Evolutionary conservation across 495 filamentous ascomycete species (phyloP).

Genomic region (Aspergillus steynii): DNA sequence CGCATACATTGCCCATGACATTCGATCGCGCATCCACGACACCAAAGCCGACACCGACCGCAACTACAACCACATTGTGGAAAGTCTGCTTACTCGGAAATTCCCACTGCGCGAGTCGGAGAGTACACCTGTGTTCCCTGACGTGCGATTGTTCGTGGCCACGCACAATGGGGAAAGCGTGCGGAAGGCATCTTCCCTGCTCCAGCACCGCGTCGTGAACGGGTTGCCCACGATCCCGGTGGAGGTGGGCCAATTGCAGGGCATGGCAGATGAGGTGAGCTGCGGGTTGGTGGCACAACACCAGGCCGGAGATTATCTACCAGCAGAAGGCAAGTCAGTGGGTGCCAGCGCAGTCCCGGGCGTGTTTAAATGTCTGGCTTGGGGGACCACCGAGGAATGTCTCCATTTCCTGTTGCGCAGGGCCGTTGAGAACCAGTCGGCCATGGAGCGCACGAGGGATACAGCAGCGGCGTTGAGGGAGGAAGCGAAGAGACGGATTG

Average conservation of each 20-base stretch:
- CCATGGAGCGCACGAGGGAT: slow-evolving; percentile 66
- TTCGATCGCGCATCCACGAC: slow-evolving; percentile 37
- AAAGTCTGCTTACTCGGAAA: slow-evolving; percentile 62
- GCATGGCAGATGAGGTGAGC: slow-evolving; percentile 91
- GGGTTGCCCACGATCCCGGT: slow-evolving; percentile 52
- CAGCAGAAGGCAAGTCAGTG: not conserved
- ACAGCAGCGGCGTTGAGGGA: slow-evolving; percentile 64
- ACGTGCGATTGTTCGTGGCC: slow-evolving; percentile 23
- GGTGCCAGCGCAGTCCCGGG: slow-evolving; percentile 38
- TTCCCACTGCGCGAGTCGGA: slow-evolving; percentile 65
- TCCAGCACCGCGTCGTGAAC: slow-evolving; percentile 34
- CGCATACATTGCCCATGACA: slow-evolving; percentile 62
- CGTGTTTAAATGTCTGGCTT: slow-evolving; percentile 82
- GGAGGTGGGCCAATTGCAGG: slow-evolving; percentile 81
- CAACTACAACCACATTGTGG: slow-evolving; percentile 42
- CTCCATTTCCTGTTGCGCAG: slow-evolving; percentile 79
- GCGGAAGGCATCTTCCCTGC: slow-evolving; percentile 42
- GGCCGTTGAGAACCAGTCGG: slow-evolving; percentile 83
- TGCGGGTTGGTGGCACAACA: slow-evolving; percentile 63
- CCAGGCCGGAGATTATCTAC: not conserved
- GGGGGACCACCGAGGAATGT: slow-evolving; percentile 82
- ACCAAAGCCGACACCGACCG: slow-evolving; percentile 42
- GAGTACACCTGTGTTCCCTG: slow-evolving; percentile 27
- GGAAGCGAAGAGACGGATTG: slow-evolving; percentile 55
- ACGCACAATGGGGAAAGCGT: slow-evolving; percentile 41